Conservation (phyloP, 192 early-diverging fungal genomes). For the Pilaira anomala region DNA sequence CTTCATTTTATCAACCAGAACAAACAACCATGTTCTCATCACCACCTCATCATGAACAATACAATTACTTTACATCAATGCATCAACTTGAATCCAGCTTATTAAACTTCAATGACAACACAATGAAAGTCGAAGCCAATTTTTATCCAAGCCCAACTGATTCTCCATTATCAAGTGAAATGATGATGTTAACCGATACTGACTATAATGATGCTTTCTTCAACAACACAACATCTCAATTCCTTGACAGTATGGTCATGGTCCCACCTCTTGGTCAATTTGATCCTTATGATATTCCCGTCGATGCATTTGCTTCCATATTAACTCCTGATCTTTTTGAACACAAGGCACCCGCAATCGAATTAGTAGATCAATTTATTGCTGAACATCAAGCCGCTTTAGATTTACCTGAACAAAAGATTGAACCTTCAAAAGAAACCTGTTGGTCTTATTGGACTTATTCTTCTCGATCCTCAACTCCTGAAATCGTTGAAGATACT, state of each 20-base stretch:
- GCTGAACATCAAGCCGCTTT: conserved; percentile 18
- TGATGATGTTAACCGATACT: neutral
- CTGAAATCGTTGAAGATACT: conserved; percentile 5
- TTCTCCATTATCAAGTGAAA: conserved; percentile 4
- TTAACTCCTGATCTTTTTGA: neutral
- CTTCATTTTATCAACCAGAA: conserved; percentile 10
- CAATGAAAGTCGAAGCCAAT: neutral
- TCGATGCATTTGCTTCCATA: neutral
- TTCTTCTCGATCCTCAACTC: conserved; percentile 5
- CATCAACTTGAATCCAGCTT: conserved; percentile 1
- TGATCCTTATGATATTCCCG: neutral
- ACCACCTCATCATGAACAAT: conserved; percentile 1
- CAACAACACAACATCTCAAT: neutral
- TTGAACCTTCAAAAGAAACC: conserved; percentile 1
- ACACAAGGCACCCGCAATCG: conserved; percentile 1
- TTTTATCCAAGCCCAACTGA: conserved; percentile 19
- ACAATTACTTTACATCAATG: conserved; percentile 15
- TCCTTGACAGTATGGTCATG: conserved; percentile 1
- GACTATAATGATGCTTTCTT: neutral
- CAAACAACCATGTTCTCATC: neutral
- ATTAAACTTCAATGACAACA: neutral
- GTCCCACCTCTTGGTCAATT: conserved; percentile 15
- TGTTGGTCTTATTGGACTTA: conserved; percentile 15
- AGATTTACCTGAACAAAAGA: conserved; percentile 5
- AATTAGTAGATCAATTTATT: conserved; percentile 22